Base-by-base conservation (phyloP, 768 basidiomycete genomes). In the Multifurca ochricompacta region DNA sequence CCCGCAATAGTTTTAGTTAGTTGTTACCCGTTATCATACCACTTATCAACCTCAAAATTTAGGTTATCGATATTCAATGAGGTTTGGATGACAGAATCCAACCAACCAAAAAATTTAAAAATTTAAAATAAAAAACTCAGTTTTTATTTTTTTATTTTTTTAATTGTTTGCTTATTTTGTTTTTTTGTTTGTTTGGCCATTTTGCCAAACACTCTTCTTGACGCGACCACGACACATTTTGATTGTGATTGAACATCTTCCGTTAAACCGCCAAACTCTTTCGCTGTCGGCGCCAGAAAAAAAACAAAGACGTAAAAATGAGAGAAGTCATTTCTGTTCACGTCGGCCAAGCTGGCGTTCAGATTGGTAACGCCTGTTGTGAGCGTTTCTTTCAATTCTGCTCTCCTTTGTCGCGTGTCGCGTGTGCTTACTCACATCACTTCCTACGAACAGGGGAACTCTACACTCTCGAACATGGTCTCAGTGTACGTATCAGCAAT, bases 281-380 rank as follows among this genome's bases (percentile, higher is more conserved):
- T 31, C 7, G 16, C 25, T 25, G 6, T 6, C n/a, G 11, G 40
- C 16, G 18, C 18, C 54, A 46, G 31, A 45, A 35, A 43, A 27
- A 36, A 48, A 30, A 41, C 27, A 48, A 48, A 50, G 51, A 48
- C 59, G 44, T 50, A 49, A 63, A 62, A 49, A 89, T 90, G 87
- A 85, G 87, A 72, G 87, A 90, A 84, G 91, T 96, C 68, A 94
- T 96, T 73, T 94, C 91, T 68, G 74, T 96, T 62, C 91, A 96
- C 68, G 91, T 96, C 66, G 94, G 94, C 62, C 95, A 99, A 77
- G 95, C 95, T 69, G 92, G 92, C 77, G 83, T 91, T 55, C 87
- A 91, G 70, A 90, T 90, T 61, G 87, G 87, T 64, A 97, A 96
- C 73, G 92, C 95, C 62, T 98, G 92, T 77, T 95, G 94, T 90